Conservation (phyloP, 176 grass and related monocot genomes). For the Triticum turgidum region DNA sequence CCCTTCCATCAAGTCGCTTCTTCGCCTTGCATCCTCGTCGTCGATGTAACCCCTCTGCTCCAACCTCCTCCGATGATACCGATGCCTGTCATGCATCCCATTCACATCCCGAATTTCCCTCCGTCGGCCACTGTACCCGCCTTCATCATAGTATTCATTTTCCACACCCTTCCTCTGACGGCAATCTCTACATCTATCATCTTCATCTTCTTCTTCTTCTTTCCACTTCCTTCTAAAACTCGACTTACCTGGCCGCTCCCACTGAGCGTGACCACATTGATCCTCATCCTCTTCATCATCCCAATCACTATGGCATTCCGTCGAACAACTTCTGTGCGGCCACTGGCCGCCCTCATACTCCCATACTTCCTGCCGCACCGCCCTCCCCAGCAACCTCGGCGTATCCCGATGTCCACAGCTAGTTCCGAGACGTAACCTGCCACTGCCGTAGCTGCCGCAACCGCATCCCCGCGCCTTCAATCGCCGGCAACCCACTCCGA, state of each 20-base stretch:
- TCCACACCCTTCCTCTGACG: constrained; percentile 22
- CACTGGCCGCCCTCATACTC: constrained; percentile 40
- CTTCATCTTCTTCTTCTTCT: constrained; percentile 25
- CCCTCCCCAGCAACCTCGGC: constrained; percentile 38
- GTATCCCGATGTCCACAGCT: background rate
- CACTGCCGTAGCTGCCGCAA: background rate
- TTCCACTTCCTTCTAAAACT: constrained; percentile 31
- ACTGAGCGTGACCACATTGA: background rate
- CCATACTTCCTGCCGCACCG: constrained; percentile 41
- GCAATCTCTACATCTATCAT: constrained; percentile 36
- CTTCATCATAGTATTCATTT: constrained; percentile 31
- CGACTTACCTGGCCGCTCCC: constrained; percentile 6
- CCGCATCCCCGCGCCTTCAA: background rate
- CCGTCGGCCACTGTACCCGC: constrained; percentile 1
- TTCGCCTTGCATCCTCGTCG: constrained; percentile 30
- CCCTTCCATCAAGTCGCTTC: constrained; percentile 24
- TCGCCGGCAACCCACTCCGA: constrained; percentile 19
- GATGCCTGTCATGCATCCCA: constrained; percentile 12
- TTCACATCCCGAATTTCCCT: constrained; percentile 36
- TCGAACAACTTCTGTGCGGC: constrained; percentile 36
- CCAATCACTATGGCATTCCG: constrained; percentile 33
- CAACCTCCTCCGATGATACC: constrained; percentile 34
- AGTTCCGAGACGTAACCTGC: background rate
- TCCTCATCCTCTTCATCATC: constrained; percentile 13
- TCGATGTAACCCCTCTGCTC: constrained; percentile 42